These are phyloP conservation scores for Vaccinium darrowii DNA, from an alignment of 148 eudicot genomes.

Conservation along the genomic window DNA sequence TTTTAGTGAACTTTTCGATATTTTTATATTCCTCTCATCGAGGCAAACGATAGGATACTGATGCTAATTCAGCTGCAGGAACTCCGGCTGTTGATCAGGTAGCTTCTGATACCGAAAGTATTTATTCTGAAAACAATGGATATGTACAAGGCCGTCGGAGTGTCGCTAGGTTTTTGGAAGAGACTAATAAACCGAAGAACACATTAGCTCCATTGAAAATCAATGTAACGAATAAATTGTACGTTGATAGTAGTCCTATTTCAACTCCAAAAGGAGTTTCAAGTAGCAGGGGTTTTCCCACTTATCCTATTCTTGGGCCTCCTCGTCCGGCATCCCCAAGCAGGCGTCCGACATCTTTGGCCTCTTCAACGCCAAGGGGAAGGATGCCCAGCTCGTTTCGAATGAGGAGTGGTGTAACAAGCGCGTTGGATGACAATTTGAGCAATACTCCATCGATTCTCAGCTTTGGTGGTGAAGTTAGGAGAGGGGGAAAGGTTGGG, in stretches of 20 bases:
- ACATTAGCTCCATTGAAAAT: conserved; percentile 29
- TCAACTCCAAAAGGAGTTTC: conserved; percentile 44
- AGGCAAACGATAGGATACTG: not conserved
- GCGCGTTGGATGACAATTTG: conserved; percentile 17
- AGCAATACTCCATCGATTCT: conserved; percentile 49
- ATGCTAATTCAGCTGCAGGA: conserved; percentile 21
- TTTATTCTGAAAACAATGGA: conserved; percentile 46
- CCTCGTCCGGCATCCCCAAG: conserved; percentile 35
- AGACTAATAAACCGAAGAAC: conserved; percentile 34
- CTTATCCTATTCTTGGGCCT: conserved; percentile 45
- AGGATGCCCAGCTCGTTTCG: conserved; percentile 58
- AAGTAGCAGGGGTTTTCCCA: conserved; percentile 45
- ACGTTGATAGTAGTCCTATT: conserved; percentile 30
- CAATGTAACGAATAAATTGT: conserved; percentile 27
- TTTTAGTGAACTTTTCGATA: no score
- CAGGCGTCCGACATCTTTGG: conserved; percentile 23
- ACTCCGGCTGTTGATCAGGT: conserved; percentile 30
- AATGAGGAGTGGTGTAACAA: conserved; percentile 35
- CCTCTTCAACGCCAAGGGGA: conserved; percentile 38
- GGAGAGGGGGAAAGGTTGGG: conserved; percentile 62
- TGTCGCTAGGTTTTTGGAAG: conserved; percentile 44
- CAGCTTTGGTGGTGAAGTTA: conserved; percentile 52
- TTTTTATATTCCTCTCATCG: no score
- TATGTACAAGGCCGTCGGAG: conserved; percentile 28
- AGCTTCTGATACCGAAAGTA: conserved; percentile 53